phyloP scores from a whole-genome alignment of 805 yeast species.

The Grigorovia humatica region DNA sequence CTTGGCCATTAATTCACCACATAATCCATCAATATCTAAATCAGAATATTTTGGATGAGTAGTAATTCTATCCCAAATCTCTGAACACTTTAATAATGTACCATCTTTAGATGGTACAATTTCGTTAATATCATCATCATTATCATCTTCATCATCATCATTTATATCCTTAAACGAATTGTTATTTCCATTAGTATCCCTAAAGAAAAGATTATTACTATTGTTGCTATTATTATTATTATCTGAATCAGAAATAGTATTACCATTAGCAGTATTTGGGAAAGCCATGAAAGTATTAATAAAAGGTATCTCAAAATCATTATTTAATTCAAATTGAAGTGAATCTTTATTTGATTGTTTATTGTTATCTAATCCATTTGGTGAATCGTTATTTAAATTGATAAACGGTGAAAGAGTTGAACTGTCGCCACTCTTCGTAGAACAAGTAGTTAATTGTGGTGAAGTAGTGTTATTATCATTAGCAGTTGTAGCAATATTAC shows the following conservation, averaged over 20 bases:
- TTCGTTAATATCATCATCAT: constrained; percentile 9
- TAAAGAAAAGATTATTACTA: constrained; percentile 9
- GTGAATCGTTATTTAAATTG: not conserved
- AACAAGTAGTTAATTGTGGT: constrained; percentile 2
- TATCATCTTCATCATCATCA: constrained; percentile 20
- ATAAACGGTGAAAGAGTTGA: not conserved
- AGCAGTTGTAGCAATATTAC: not conserved
- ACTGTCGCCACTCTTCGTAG: not conserved
- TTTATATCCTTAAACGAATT: not conserved
- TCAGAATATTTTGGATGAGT: constrained; percentile 90
- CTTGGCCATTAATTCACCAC: constrained; percentile 78
- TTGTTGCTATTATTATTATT: not conserved
- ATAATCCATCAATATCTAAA: constrained; percentile 87
- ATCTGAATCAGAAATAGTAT: constrained; percentile 11
- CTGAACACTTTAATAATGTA: constrained; percentile 65
- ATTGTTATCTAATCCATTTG: not conserved
- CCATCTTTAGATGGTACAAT: constrained; percentile 63
- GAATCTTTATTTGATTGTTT: not conserved
- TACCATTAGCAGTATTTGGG: constrained; percentile 12
- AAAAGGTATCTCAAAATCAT: constrained; percentile 12
- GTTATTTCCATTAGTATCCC: constrained; percentile 4
- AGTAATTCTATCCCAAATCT: constrained; percentile 93
- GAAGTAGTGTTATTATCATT: constrained; percentile 3
- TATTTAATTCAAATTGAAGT: not conserved
- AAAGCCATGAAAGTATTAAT: constrained; percentile 24